phyloP scores from a whole-genome alignment of 768 basidiomycete genomes.

The button mushroom (Agaricus bisporus) region DNA sequence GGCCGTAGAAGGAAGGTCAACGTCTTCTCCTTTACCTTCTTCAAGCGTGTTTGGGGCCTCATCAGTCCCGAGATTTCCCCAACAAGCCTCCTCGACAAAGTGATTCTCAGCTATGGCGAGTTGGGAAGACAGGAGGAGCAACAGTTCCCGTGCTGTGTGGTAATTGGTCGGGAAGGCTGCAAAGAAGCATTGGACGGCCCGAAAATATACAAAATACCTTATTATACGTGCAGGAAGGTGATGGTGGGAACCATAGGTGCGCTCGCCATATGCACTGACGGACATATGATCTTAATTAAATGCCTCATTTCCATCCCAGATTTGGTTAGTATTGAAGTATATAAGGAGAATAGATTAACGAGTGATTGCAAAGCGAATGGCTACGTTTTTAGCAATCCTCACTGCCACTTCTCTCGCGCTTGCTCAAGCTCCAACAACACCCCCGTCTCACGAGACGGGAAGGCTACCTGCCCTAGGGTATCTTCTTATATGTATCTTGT shows the following conservation, averaged over 20 bases:
- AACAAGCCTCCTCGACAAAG: too few species aligned
- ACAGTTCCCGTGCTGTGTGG: too few species aligned
- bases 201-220: neutral
- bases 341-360: neutral
- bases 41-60: too few species aligned
- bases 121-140: too few species aligned
- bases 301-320: neutral
- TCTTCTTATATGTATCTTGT: neutral
- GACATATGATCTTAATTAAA: neutral
- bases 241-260: too few species aligned
- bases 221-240: too few species aligned
- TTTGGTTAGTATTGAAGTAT: neutral
- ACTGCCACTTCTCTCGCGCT: constrained; percentile 2
- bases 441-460: constrained; percentile 34
- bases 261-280: neutral
- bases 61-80: too few species aligned
- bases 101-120: too few species aligned
- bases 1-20: too few species aligned
- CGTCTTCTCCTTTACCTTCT: too few species aligned
- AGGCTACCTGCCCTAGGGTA: constrained; percentile 44
- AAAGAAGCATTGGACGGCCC: too few species aligned
- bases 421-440: constrained; percentile 31
- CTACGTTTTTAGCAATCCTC: neutral
- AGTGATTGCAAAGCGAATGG: neutral
- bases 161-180: too few species aligned